Conservation (phyloP, 176 grass and related monocot species). For the Neostapfia colusana region DNA sequence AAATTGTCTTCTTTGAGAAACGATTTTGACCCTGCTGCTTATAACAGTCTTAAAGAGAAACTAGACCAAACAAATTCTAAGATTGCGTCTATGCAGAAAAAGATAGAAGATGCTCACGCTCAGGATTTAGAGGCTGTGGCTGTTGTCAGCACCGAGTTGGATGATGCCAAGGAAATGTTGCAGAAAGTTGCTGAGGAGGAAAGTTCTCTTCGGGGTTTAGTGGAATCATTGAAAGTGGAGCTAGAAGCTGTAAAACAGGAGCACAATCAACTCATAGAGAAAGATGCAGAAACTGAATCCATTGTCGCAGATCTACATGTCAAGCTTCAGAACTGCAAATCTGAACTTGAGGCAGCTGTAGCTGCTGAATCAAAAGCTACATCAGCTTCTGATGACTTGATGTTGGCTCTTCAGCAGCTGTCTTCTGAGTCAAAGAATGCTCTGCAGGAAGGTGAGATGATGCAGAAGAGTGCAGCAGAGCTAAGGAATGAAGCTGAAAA, state of each 20-base stretch:
- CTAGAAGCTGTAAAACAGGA: conserved; percentile 71
- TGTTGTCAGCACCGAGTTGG: conserved; percentile 68
- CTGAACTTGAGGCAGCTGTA: conserved; percentile 81
- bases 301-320: conserved; percentile 69
- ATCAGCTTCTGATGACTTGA: conserved; percentile 78
- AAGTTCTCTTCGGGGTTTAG: conserved; percentile 54
- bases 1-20: conserved; percentile 66
- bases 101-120: conserved; percentile 68
- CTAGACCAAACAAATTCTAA: conserved; percentile 64
- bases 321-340: conserved; percentile 95
- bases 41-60: conserved; percentile 62
- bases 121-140: conserved; percentile 68
- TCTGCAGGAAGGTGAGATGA: conserved; percentile 82
- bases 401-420: conserved; percentile 77
- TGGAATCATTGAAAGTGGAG: conserved; percentile 83
- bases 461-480: conserved; percentile 79
- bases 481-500: conserved; percentile 70
- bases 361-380: conserved; percentile 79
- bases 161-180: conserved; percentile 85
- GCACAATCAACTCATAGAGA: conserved; percentile 75
- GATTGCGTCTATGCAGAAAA: conserved; percentile 72
- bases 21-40: conserved; percentile 73
- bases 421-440: conserved; percentile 83
- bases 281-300: conserved; percentile 80
- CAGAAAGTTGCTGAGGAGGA: conserved; percentile 76